A percentile compares a stretch with the other conserved stretches of the same genome.
These are phyloP conservation scores for Gentiana dahurica DNA, from an alignment of 257 asterid genomes.

Conservation along the genomic window DNA sequence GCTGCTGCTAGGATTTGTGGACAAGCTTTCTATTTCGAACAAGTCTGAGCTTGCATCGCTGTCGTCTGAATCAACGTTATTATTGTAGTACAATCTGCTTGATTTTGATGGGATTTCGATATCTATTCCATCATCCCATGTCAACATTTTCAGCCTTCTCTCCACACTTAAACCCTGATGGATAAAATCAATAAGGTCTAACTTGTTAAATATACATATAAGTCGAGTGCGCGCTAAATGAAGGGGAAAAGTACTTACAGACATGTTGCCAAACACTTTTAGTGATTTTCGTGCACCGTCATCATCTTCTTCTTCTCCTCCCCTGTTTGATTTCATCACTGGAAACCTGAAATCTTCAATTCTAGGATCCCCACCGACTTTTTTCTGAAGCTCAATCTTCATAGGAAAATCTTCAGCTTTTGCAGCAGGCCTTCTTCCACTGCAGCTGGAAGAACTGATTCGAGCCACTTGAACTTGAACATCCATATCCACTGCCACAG, in stretches of 20 bases:
- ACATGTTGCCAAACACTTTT: constrained; percentile 30
- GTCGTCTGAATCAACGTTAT: constrained; percentile 19
- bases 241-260: constrained; percentile 2
- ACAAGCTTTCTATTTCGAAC: constrained; percentile 74
- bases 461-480: constrained; percentile 7
- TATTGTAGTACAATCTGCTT: constrained; percentile 29
- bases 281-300: constrained; percentile 18
- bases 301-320: constrained; percentile 20
- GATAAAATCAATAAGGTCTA: too few species aligned
- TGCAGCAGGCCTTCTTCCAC: constrained; percentile 8
- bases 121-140: constrained; percentile 64
- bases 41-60: constrained; percentile 79
- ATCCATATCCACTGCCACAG: constrained; percentile 30
- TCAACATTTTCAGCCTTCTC: constrained; percentile 26
- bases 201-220: too few species aligned
- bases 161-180: constrained; percentile 11
- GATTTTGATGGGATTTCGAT: constrained; percentile 27
- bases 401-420: constrained; percentile 5
- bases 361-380: constrained; percentile 13
- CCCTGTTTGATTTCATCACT: constrained; percentile 14
- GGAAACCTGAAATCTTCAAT: constrained; percentile 16
- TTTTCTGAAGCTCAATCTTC: constrained; percentile 1
- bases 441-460: constrained; percentile 6
- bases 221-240: too few species aligned
- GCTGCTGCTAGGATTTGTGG: constrained; percentile 23